A percentile compares a stretch with the other conserved stretches of the same genome.
Evolutionary conservation across 2,329 filamentous ascomycete species (phyloP).

Genomic region (Fusarium annulatum): DNA sequence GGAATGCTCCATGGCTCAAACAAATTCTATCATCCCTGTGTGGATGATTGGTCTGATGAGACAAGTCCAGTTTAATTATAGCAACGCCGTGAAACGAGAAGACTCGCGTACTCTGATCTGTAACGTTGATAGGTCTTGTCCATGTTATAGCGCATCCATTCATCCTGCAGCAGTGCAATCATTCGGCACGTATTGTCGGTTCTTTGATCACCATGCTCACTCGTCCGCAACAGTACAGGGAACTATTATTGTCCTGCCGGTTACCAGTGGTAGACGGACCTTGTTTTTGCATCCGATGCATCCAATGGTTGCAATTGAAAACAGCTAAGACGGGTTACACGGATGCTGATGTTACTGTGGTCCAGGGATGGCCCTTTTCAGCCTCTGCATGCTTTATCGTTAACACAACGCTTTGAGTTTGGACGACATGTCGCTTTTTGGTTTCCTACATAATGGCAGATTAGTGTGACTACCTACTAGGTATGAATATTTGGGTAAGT

Average conservation of each 20-base stretch:
- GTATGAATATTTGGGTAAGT: not conserved
- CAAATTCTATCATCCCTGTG: not conserved
- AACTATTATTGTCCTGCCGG: not conserved
- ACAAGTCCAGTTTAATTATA: constrained; percentile 2
- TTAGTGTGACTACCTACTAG: not conserved
- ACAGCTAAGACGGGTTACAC: constrained; percentile 8
- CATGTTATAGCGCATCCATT: not conserved
- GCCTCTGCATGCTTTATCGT: not conserved
- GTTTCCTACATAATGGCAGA: not conserved
- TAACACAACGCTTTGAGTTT: constrained; percentile 4
- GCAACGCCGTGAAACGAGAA: constrained; percentile 12
- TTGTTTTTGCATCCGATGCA: not conserved
- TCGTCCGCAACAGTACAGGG: not conserved
- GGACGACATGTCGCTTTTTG: not conserved
- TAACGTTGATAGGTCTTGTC: constrained; percentile 7
- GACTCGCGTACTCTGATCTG: not conserved
- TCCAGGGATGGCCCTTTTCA: not conserved
- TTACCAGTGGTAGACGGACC: constrained; percentile 9
- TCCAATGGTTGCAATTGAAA: not conserved
- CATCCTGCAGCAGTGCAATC: not conserved
- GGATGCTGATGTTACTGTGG: constrained; percentile 14
- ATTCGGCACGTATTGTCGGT: constrained; percentile 3
- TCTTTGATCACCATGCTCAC: not conserved
- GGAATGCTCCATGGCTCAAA: not conserved
- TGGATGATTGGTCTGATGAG: constrained; percentile 2